Conservation (phyloP, 805 yeast species). For the Nakazawaea wickerhamii region DNA sequence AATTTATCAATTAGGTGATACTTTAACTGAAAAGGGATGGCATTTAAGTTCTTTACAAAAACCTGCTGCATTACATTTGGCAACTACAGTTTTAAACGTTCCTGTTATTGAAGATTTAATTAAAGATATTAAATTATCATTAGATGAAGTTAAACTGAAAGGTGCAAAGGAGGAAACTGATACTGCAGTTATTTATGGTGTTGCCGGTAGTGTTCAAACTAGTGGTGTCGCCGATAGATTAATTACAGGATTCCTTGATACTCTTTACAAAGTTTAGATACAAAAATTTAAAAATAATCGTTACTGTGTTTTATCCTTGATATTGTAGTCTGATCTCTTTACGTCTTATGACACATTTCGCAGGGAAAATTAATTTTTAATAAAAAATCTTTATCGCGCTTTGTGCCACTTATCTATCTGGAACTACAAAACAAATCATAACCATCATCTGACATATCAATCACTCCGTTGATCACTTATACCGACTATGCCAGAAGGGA, state of each 20-base stretch:
- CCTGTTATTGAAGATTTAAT: constrained; percentile 57
- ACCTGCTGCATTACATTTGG: constrained; percentile 90
- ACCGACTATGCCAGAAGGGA: too few relatives aligned
- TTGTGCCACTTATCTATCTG: too few relatives aligned
- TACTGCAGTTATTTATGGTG: constrained; percentile 90
- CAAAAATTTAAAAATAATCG: too few relatives aligned
- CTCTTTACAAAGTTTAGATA: constrained; percentile 50
- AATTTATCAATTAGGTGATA: constrained; percentile 77
- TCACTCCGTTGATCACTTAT: too few relatives aligned
- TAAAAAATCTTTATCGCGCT: too few relatives aligned
- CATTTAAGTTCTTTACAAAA: constrained; percentile 81
- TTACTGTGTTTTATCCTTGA: background rate
- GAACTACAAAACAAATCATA: background rate
- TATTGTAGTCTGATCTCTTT: too few relatives aligned
- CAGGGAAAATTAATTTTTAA: too few relatives aligned
- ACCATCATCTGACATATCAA: background rate
- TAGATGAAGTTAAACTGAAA: constrained; percentile 34
- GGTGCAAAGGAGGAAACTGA: constrained; percentile 38
- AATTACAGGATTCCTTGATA: constrained; percentile 76
- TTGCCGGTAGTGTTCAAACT: constrained; percentile 86
- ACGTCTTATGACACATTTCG: too few relatives aligned
- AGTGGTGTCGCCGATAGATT: constrained; percentile 77
- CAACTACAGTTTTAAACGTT: constrained; percentile 70
- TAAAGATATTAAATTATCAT: constrained; percentile 40
- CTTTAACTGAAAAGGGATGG: constrained; percentile 70